Evolutionary conservation across 305 asterid genomes (phyloP).

Genomic region (Fraxinus baroniana): DNA sequence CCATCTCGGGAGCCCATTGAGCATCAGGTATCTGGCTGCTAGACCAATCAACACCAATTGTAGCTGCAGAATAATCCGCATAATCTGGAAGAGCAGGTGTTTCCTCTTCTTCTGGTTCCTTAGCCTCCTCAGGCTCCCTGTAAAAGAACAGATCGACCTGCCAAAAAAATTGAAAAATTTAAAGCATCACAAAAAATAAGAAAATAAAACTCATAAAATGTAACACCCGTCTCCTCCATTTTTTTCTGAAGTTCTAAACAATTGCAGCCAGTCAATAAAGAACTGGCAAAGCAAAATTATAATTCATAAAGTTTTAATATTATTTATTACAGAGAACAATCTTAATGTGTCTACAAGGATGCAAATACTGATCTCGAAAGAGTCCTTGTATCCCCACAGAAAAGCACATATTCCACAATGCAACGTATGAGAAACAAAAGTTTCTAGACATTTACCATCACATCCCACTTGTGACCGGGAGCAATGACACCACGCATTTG

Average conservation of each 20-base stretch:
- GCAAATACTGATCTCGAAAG: neutral
- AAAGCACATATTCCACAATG: neutral
- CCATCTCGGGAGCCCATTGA: constrained; percentile 40
- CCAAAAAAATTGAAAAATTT: neutral
- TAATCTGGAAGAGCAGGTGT: neutral
- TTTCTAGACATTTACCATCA: constrained; percentile 20
- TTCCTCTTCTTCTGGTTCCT: constrained; percentile 17
- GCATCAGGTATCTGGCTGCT: constrained; percentile 43
- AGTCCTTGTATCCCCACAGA: neutral
- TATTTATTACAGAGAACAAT: neutral
- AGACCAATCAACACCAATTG: constrained; percentile 40
- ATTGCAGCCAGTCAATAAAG: neutral
- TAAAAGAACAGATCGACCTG: constrained; percentile 23
- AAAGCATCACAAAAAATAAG: neutral
- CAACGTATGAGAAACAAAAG: neutral
- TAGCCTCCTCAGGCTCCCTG: neutral
- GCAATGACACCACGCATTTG: constrained; percentile 29
- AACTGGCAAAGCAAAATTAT: neutral
- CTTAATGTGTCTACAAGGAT: neutral
- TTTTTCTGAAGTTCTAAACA: neutral
- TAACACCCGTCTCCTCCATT: neutral
- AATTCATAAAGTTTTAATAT: neutral
- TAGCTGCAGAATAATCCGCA: neutral
- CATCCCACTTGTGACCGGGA: constrained; percentile 29
- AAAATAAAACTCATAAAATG: neutral